Evolutionary conservation across 257 asterid species (phyloP).

Genomic region (Nicotiana otophora): DNA sequence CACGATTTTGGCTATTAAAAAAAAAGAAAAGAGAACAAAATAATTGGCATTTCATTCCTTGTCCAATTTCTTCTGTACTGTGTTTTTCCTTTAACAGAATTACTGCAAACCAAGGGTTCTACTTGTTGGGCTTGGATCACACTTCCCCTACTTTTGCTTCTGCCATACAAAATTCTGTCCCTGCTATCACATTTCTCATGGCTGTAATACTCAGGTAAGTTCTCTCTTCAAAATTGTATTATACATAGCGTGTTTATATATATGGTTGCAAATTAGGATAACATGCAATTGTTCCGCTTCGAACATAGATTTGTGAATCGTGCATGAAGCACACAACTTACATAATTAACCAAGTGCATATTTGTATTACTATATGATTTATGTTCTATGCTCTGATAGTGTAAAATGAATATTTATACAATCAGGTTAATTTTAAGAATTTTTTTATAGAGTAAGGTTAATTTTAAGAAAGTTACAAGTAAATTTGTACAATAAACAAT

Average conservation of each 20-base stretch:
- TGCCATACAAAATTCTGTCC: slow-evolving; percentile 89
- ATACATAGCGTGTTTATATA: too few relatives aligned
- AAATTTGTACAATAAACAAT: too few relatives aligned
- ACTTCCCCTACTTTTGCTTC: slow-evolving; percentile 96
- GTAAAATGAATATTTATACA: too few relatives aligned
- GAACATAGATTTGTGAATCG: neutral
- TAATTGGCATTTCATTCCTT: neutral
- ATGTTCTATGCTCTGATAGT: too few relatives aligned
- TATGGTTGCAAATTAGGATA: neutral
- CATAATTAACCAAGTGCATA: too few relatives aligned
- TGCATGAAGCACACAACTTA: neutral
- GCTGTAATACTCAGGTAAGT: slow-evolving; percentile 66
- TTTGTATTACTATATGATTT: too few relatives aligned
- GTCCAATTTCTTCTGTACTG: neutral
- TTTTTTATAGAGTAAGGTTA: too few relatives aligned
- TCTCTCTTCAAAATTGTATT: too few relatives aligned
- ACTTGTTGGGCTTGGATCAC: slow-evolving; percentile 84
- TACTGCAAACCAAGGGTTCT: slow-evolving; percentile 91
- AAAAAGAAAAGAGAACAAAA: neutral
- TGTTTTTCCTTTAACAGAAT: slow-evolving; percentile 34
- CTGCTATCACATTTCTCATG: slow-evolving; percentile 93
- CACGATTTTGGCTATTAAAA: neutral
- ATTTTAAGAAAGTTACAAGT: too few relatives aligned
- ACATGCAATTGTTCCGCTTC: neutral
- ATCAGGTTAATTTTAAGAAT: too few relatives aligned